These are phyloP conservation scores for Ustilago crameri DNA, from an alignment of 1,284 basidiomycete genomes.

Conservation along the genomic window DNA sequence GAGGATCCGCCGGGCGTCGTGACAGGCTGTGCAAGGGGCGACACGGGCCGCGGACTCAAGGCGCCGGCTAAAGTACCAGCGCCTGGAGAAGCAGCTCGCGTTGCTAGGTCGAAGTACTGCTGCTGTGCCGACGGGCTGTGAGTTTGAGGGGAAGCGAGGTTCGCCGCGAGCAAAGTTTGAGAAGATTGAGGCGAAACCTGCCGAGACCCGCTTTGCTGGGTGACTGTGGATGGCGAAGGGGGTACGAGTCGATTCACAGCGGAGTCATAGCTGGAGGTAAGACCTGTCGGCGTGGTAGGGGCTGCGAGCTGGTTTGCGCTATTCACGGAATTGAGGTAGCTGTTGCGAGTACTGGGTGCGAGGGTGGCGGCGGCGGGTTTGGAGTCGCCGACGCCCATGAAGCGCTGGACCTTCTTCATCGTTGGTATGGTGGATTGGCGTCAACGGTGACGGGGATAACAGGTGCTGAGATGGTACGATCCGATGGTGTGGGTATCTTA, in stretches of 20 bases:
- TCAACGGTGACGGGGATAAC: background rate
- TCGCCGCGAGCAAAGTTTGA: conserved; percentile 15
- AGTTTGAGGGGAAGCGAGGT: conserved; percentile 27
- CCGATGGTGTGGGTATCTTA: background rate
- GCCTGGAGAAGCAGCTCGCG: conserved; percentile 10
- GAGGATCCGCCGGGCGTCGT: conserved; percentile 9
- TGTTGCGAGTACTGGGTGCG: conserved; percentile 26
- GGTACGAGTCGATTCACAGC: conserved; percentile 15
- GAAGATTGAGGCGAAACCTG: conserved; percentile 36
- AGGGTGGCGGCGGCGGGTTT: conserved; percentile 45
- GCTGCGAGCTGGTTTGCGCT: conserved; percentile 2
- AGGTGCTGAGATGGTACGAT: background rate
- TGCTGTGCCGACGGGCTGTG: conserved; percentile 29
- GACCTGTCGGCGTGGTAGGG: conserved; percentile 5
- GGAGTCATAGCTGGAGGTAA: conserved; percentile 10
- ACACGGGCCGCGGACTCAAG: conserved; percentile 4
- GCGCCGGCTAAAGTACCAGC: conserved; percentile 8
- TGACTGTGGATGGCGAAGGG: conserved; percentile 14
- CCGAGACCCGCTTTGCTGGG: conserved; percentile 13
- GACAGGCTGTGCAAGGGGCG: conserved; percentile 10
- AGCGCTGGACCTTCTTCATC: conserved; percentile 45
- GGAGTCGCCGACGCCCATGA: conserved; percentile 46
- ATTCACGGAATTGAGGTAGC: conserved; percentile 8
- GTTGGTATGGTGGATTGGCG: background rate
- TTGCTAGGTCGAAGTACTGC: conserved; percentile 44